Evolutionary conservation across 2,329 filamentous ascomycete genomes (phyloP).

Genomic region (Thelonectria olida): DNA sequence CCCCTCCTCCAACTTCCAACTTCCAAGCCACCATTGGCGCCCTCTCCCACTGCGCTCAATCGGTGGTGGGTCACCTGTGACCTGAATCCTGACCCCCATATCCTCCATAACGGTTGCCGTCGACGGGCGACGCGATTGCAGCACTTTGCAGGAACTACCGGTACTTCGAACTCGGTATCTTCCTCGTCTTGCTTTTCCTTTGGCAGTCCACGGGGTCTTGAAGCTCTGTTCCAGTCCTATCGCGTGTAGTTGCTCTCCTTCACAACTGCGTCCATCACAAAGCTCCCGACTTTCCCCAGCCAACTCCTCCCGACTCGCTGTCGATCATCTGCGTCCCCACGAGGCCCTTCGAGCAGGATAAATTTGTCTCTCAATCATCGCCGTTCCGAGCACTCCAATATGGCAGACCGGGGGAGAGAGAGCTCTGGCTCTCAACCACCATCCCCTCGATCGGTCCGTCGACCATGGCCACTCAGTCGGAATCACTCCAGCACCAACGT

Average conservation of each 20-base stretch:
- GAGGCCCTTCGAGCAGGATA: neutral
- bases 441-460: slow-evolving; percentile 45
- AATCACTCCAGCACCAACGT: slow-evolving; percentile 37
- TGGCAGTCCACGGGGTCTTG: neutral
- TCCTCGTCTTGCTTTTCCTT: neutral
- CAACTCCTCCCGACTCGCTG: too few species aligned
- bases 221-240: too few species aligned
- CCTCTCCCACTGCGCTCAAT: neutral
- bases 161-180: neutral
- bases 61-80: neutral
- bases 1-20: neutral
- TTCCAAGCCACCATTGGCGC: neutral
- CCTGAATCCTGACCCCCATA: neutral
- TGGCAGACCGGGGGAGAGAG: slow-evolving; percentile 44
- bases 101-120: neutral
- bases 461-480: slow-evolving; percentile 38
- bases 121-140: neutral
- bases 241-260: too few species aligned
- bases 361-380: neutral
- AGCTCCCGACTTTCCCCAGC: too few species aligned
- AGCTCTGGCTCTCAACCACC: slow-evolving; percentile 43
- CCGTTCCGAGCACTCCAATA: slow-evolving; percentile 24
- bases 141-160: neutral
- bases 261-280: too few species aligned
- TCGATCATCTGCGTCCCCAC: neutral